Evolutionary conservation across 2,329 filamentous ascomycete genomes (phyloP).

Genomic region (Thelonectria blattea): DNA sequence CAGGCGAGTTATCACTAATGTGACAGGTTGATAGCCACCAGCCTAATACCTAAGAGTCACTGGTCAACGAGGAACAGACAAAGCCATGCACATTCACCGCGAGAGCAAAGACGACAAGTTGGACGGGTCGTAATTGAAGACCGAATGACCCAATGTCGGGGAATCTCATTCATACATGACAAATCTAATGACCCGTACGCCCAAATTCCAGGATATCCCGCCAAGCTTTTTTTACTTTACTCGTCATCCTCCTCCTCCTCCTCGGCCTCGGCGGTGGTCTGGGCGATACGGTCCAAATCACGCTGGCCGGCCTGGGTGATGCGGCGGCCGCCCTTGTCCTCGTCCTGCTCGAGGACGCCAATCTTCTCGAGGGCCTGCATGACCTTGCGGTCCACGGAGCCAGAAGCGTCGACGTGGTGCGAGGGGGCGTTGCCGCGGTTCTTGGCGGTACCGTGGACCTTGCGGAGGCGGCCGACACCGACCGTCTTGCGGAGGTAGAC

Average conservation of each 20-base stretch:
- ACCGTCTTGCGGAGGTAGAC: constrained; percentile 99
- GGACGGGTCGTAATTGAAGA: constrained; percentile 44
- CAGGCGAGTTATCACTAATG: too few relatives aligned
- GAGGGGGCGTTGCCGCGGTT: constrained; percentile 93
- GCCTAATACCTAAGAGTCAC: too few relatives aligned
- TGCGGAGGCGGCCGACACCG: constrained; percentile 96
- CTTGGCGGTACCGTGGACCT: constrained; percentile 95
- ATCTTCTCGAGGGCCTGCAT: constrained; percentile 99
- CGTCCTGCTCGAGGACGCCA: constrained; percentile 94
- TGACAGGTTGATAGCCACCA: too few relatives aligned
- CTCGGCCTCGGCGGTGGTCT: constrained; percentile 77
- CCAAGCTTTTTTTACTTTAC: constrained; percentile 50
- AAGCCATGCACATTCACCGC: constrained; percentile 20
- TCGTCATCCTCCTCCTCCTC: constrained; percentile 71
- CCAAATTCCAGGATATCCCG: constrained; percentile 42
- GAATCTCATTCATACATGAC: constrained; percentile 50
- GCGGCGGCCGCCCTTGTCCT: constrained; percentile 97
- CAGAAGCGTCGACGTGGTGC: constrained; percentile 94
- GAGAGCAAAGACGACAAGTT: constrained; percentile 27
- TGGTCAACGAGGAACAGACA: neutral
- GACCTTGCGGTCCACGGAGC: constrained; percentile 96
- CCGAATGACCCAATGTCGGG: constrained; percentile 46
- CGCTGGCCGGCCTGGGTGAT: constrained; percentile 98
- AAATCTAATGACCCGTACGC: constrained; percentile 50
- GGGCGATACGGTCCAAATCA: constrained; percentile 96